A percentile compares a stretch with the other conserved stretches of the same genome.
Conservation (phyloP, 768 basidiomycete species). For the Kwoniella sp. region DNA sequence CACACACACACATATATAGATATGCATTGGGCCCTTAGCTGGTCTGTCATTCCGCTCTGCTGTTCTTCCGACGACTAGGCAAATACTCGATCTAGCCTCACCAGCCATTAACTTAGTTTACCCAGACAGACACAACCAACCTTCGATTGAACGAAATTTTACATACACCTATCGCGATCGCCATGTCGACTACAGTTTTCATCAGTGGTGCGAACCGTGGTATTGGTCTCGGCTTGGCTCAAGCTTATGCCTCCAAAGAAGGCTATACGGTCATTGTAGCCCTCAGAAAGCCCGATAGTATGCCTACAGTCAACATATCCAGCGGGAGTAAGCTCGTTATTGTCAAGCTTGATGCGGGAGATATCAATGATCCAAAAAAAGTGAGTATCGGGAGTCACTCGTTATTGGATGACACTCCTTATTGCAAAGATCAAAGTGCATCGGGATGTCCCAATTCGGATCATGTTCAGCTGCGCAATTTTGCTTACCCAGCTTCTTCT, state of each 20-base stretch:
- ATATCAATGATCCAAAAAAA: slow-evolving; percentile 15
- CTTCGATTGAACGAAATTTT: background rate
- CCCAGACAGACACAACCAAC: no score
- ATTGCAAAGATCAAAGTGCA: no score
- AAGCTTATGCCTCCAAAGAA: slow-evolving; percentile 18
- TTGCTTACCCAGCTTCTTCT: background rate
- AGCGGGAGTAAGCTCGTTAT: slow-evolving; percentile 16
- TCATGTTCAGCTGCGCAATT: no score
- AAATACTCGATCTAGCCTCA: no score
- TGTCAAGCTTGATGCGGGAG: slow-evolving; percentile 23
- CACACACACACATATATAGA: no score
- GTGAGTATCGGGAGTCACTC: slow-evolving; percentile 20
- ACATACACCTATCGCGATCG: background rate
- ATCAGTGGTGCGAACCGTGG: slow-evolving; percentile 33
- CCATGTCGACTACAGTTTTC: slow-evolving; percentile 17
- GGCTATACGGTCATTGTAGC: slow-evolving; percentile 22
- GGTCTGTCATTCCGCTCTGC: no score
- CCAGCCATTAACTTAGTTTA: no score
- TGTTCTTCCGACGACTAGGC: no score
- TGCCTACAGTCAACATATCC: slow-evolving; percentile 13
- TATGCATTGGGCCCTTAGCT: no score
- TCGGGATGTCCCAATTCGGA: no score
- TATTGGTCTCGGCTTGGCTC: slow-evolving; percentile 26
- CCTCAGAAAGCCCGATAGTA: slow-evolving; percentile 9
- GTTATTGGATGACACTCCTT: no score